These are phyloP conservation scores for Mycena kentingensis DNA, from an alignment of 768 basidiomycete genomes.

Conservation along the genomic window DNA sequence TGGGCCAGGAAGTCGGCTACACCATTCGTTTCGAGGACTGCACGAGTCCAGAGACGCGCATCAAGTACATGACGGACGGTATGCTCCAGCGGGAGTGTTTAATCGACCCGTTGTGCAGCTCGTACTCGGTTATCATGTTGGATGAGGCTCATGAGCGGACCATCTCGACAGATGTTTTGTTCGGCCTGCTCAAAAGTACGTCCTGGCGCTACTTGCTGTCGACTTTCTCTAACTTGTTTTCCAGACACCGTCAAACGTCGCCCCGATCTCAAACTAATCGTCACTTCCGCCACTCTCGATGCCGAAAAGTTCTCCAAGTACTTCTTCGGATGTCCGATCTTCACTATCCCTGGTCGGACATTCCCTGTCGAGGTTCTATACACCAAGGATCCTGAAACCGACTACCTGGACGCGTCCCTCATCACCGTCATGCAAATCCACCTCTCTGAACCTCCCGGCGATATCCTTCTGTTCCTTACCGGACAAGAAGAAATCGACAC, in stretches of 20 bases:
- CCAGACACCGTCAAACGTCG: slow-evolving; percentile 93
- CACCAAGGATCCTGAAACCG: slow-evolving; percentile 96
- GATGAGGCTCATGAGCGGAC: slow-evolving; percentile 99
- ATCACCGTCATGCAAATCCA: slow-evolving; percentile 99
- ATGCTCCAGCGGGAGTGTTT: slow-evolving; percentile 98
- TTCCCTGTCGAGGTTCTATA: slow-evolving; percentile 98
- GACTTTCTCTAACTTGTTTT: background rate
- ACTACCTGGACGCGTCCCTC: slow-evolving; percentile 96
- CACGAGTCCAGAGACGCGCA: slow-evolving; percentile 96
- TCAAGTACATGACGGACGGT: slow-evolving; percentile 99
- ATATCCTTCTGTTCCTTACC: slow-evolving; percentile 94
- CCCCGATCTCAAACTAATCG: slow-evolving; percentile 95
- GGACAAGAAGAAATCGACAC: slow-evolving; percentile 99
- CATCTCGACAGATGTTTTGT: slow-evolving; percentile 97
- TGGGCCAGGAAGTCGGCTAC: slow-evolving; percentile 98
- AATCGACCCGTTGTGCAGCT: slow-evolving; percentile 90
- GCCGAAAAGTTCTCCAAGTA: slow-evolving; percentile 99
- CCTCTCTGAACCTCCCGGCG: slow-evolving; percentile 95
- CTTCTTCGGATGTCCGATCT: slow-evolving; percentile 98
- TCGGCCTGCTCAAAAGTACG: slow-evolving; percentile 91
- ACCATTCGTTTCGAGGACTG: slow-evolving; percentile 99
- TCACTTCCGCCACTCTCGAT: slow-evolving; percentile 98
- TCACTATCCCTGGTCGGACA: slow-evolving; percentile 99
- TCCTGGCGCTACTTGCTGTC: slow-evolving; percentile 11
- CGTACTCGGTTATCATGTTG: slow-evolving; percentile 95